Evolutionary conservation across 352 stramenopile genomes (phyloP).

Genomic region (Phytophthora sp.): DNA sequence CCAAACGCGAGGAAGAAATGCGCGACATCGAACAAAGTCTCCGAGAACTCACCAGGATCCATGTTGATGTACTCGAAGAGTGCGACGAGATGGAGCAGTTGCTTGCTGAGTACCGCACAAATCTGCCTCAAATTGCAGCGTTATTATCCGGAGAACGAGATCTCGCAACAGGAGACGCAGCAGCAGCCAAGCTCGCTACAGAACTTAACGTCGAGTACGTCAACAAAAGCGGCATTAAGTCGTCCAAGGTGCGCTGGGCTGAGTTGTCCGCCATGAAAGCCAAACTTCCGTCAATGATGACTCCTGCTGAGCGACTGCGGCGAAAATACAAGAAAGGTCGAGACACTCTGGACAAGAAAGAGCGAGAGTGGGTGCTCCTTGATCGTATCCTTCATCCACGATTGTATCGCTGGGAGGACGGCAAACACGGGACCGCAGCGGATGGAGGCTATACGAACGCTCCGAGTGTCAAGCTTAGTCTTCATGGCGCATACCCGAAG

Average conservation of each 20-base stretch:
- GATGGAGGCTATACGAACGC: conserved; percentile 29
- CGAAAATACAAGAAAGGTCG: conserved; percentile 83
- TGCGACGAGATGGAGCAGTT: conserved; percentile 64
- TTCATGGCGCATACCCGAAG: conserved; percentile 53
- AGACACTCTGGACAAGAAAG: conserved; percentile 68
- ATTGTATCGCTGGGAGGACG: conserved; percentile 75
- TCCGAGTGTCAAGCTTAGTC: conserved; percentile 36
- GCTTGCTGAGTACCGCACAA: conserved; percentile 55
- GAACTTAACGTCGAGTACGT: conserved; percentile 75
- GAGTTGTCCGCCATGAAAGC: conserved; percentile 78
- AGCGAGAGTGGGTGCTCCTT: conserved; percentile 79
- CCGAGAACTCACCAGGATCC: conserved; percentile 69
- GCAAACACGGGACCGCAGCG: conserved; percentile 32
- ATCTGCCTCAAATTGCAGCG: conserved; percentile 61
- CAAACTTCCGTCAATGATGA: conserved; percentile 82
- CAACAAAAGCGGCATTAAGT: conserved; percentile 47
- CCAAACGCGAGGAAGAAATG: conserved; percentile 75
- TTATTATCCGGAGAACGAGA: conserved; percentile 33
- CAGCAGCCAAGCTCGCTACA: conserved; percentile 53
- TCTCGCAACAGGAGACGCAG: conserved; percentile 40
- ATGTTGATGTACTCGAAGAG: conserved; percentile 67
- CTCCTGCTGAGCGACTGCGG: conserved; percentile 65
- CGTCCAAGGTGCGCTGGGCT: conserved; percentile 69
- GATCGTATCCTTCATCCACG: conserved; percentile 72
- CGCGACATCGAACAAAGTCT: conserved; percentile 69